Conservation (phyloP, 2,329 filamentous ascomycete genomes). For the Fusarium guadeloupense region DNA sequence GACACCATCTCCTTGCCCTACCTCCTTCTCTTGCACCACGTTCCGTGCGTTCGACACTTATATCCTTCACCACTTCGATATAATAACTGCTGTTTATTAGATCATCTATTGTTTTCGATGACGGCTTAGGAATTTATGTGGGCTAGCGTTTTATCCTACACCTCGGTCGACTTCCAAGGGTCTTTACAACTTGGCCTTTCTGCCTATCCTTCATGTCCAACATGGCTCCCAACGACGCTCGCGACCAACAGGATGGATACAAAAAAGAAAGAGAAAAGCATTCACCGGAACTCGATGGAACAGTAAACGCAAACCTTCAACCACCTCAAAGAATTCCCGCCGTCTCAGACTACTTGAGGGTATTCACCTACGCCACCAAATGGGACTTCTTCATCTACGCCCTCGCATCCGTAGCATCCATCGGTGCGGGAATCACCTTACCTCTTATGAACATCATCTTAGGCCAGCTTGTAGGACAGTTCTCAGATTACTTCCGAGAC, state of each 20-base stretch:
- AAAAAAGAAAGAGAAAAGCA: background rate
- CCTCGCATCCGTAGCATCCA: constrained; percentile 44
- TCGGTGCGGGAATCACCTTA: constrained; percentile 47
- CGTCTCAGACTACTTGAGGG: constrained; percentile 36
- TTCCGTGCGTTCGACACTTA: too few species aligned
- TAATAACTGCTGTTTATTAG: background rate
- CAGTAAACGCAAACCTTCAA: background rate
- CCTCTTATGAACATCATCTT: constrained; percentile 53
- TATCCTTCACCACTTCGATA: background rate
- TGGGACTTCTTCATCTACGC: constrained; percentile 46
- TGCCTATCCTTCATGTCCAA: accelerated
- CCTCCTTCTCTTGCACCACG: too few species aligned
- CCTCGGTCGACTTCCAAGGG: background rate
- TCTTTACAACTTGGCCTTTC: accelerated
- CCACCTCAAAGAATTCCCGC: constrained; percentile 25
- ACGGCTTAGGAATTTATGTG: background rate
- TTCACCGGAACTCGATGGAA: background rate
- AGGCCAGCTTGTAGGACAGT: constrained; percentile 44
- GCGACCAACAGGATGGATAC: background rate
- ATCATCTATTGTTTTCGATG: background rate
- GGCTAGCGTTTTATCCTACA: background rate
- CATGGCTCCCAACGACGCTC: constrained; percentile 4
- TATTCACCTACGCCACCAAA: constrained; percentile 45
- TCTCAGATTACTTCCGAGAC: constrained; percentile 41
- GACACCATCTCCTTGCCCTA: too few species aligned